Evolutionary conservation across 495 filamentous ascomycete genomes (phyloP).

Genomic region (Collariella sp.): DNA sequence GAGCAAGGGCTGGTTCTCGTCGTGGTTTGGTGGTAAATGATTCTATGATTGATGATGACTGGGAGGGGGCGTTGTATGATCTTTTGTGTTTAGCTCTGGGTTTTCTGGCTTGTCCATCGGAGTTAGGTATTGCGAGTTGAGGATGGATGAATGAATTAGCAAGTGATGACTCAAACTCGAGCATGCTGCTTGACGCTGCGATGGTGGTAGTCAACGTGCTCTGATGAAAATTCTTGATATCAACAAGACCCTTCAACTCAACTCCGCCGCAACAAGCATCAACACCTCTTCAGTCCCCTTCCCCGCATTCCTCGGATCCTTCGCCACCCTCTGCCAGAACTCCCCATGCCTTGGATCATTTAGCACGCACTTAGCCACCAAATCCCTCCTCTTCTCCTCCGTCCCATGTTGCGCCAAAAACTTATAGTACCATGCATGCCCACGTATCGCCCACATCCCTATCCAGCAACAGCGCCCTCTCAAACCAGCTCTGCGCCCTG

Average conservation of each 20-base stretch:
- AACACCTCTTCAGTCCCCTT: slow-evolving; percentile 72
- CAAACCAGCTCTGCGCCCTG: slow-evolving; percentile 91
- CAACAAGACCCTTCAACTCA: slow-evolving; percentile 15
- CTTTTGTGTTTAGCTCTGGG: neutral
- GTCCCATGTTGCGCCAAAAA: slow-evolving; percentile 87
- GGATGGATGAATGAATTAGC: neutral
- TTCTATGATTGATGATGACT: neutral
- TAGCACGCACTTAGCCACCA: slow-evolving; percentile 62
- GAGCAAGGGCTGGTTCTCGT: slow-evolving; percentile 66
- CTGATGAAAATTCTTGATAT: too few relatives aligned
- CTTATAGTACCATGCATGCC: slow-evolving; percentile 98
- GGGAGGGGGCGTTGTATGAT: neutral
- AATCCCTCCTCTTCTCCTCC: slow-evolving; percentile 78
- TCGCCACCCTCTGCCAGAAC: slow-evolving; percentile 77
- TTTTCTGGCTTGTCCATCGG: neutral
- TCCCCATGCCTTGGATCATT: slow-evolving; percentile 89
- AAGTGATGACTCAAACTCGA: too few relatives aligned
- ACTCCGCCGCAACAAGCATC: slow-evolving; percentile 54
- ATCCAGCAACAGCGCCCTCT: slow-evolving; percentile 83
- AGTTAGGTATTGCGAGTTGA: neutral
- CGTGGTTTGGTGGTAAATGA: slow-evolving; percentile 71
- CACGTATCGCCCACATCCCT: slow-evolving; percentile 84
- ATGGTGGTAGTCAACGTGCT: too few relatives aligned
- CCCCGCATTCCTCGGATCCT: slow-evolving; percentile 71
- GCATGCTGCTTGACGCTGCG: too few relatives aligned